These are phyloP conservation scores for Alternaria gaisen DNA, from an alignment of 2,329 filamentous ascomycete genomes.

Conservation along the genomic window DNA sequence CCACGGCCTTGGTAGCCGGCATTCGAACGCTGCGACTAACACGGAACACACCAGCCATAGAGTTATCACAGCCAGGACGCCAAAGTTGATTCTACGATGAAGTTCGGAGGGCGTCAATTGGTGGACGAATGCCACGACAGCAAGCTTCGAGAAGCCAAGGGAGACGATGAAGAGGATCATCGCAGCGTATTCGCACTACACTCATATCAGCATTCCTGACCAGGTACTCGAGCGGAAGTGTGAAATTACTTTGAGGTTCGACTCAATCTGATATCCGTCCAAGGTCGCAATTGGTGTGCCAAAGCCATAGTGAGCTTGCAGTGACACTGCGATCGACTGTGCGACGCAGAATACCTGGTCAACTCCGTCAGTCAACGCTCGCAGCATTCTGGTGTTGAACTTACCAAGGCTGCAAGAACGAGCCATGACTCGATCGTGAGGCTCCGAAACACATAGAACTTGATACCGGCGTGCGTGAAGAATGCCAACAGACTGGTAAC, in stretches of 20 bases:
- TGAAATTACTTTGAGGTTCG: conserved; percentile 20
- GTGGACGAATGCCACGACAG: conserved; percentile 36
- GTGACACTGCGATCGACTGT: conserved; percentile 28
- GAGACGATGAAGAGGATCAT: conserved; percentile 34
- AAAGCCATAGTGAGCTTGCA: conserved; percentile 31
- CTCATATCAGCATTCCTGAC: conserved; percentile 3
- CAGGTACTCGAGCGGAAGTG: background rate
- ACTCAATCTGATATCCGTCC: conserved; percentile 19
- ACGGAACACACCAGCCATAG: conserved; percentile 28
- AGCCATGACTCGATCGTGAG: conserved; percentile 25
- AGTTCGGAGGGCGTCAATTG: conserved; percentile 29
- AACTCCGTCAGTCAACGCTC: background rate
- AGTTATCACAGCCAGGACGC: conserved; percentile 13
- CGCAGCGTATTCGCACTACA: conserved; percentile 38
- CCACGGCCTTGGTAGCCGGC: conserved; percentile 30
- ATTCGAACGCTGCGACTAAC: conserved; percentile 26
- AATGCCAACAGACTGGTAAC: conserved; percentile 30
- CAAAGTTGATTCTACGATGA: conserved; percentile 26
- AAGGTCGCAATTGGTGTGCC: conserved; percentile 29
- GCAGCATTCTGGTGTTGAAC: background rate
- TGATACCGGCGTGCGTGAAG: conserved; percentile 30
- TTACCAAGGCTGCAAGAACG: conserved; percentile 28
- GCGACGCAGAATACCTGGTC: conserved; percentile 25
- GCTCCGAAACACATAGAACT: conserved; percentile 27
- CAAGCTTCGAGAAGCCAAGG: conserved; percentile 40